Evolutionary conservation across 495 filamentous ascomycete species (phyloP), one percentile per base, ranked within the genome.

Genomic region (Zalerion maritima): DNA sequence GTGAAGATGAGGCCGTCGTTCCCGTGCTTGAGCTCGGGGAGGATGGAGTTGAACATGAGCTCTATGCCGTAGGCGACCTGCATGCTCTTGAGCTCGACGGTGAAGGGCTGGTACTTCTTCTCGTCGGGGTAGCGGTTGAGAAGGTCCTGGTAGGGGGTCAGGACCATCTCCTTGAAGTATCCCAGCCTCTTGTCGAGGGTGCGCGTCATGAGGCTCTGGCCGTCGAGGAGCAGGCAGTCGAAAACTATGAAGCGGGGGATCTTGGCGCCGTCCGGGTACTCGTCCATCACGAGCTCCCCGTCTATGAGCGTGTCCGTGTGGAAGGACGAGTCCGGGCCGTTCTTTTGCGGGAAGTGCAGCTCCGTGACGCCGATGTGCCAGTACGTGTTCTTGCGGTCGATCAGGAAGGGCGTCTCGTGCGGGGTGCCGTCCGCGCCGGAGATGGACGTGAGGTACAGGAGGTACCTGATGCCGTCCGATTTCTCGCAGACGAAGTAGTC

Each of bases 401-500:
- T 92, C 35, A 97, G 61, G 62, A 91, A 93, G 33, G 55, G 51
- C 4, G 40, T 34, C 38, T 61, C 61, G 37, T 71, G 61, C 28
- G 72, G 67, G 33, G 79, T 64, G 4, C 64, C 57, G 32, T 59
- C 59, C 6, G 38, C 40, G 7, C 67, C 55, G 14, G 52, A 57
- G 14, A 64, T 60, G 14, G 54, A 45, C 35, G 80, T 79, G 37
- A 86, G 75, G 62, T 87, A 97, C 48, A 97, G 73, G 13, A 97
- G 68, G 50, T 86, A 94, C 23, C 89, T 75, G 42, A 96, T 83
- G 20, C 89, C 89, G 47, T 97, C 89, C 0, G 87, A 92, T 55
- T 97, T 97, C 56, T 97, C 89, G 61, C 89, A 94, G 40, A 97
- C 80, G 47, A 81, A 96, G 57, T 94, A 97, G 51, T 96, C 89